A percentile compares a stretch with the other conserved stretches of the same genome.
Evolutionary conservation across 2,329 filamentous ascomycete species (phyloP).

Genomic region (Pseudogymnoascus sp.): DNA sequence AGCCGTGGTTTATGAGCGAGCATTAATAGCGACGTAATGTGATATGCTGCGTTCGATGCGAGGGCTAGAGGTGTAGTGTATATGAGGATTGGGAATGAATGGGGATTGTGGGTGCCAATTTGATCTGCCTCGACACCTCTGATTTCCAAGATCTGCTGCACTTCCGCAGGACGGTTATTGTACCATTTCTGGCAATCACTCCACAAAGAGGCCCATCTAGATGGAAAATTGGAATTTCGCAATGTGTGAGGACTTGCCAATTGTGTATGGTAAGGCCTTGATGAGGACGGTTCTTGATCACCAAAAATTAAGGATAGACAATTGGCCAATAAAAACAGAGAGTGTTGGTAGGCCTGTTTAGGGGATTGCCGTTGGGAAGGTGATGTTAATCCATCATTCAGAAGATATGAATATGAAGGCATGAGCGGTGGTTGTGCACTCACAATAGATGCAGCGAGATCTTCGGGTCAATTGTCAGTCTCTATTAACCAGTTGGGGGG

Average conservation of each 20-base stretch:
- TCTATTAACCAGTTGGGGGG: neutral
- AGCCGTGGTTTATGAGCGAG: constrained; percentile 8
- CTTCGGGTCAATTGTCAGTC: neutral
- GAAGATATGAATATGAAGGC: neutral
- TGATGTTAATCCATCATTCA: neutral
- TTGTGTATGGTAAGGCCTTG: neutral
- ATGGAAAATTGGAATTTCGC: neutral
- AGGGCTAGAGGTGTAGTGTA: constrained; percentile 8
- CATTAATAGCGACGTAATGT: neutral
- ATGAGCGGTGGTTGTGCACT: neutral
- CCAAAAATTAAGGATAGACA: neutral
- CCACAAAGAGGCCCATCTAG: constrained; percentile 6
- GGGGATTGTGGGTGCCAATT: neutral
- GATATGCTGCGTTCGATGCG: neutral
- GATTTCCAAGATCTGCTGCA: constrained; percentile 6
- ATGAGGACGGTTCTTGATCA: neutral
- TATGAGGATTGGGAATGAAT: constrained; percentile 8
- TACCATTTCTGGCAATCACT: constrained; percentile 6
- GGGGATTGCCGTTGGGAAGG: neutral
- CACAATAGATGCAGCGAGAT: neutral
- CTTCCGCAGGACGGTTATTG: neutral
- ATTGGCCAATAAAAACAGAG: neutral
- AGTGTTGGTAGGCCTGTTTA: neutral
- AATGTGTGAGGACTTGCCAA: neutral
- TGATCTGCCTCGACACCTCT: neutral